These are phyloP conservation scores for Aspergillus alliaceus DNA, from an alignment of 2,329 filamentous ascomycete species.

Conservation along the genomic window DNA sequence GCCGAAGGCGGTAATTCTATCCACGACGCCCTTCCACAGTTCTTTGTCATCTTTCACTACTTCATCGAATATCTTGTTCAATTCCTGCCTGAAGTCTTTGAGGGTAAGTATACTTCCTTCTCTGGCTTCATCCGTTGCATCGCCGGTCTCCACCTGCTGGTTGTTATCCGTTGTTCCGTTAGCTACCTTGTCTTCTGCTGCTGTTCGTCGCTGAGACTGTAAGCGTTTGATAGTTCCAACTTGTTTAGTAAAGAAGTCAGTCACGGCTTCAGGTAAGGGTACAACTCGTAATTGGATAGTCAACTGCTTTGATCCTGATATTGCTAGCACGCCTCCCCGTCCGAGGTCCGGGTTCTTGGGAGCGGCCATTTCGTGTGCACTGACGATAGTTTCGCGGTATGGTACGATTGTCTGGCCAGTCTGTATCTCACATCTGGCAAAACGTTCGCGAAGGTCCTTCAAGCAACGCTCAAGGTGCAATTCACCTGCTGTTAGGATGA, in stretches of 20 bases:
- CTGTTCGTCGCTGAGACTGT: constrained; percentile 67
- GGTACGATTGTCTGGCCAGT: constrained; percentile 92
- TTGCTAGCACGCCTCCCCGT: constrained; percentile 72
- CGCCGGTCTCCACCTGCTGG: constrained; percentile 46
- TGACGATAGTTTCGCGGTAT: constrained; percentile 88
- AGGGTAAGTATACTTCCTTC: constrained; percentile 65
- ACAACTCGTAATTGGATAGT: constrained; percentile 73
- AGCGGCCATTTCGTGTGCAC: constrained; percentile 86
- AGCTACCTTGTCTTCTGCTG: constrained; percentile 41
- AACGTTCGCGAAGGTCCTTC: constrained; percentile 88
- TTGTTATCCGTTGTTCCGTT: constrained; percentile 41
- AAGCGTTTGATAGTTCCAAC: constrained; percentile 74
- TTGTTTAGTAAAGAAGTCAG: constrained; percentile 82
- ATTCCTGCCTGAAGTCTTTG: constrained; percentile 73
- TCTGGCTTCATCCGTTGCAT: constrained; percentile 54
- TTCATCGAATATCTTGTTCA: constrained; percentile 64
- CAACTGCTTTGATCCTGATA: constrained; percentile 83
- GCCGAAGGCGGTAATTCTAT: constrained; percentile 87
- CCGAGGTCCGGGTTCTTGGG: constrained; percentile 83
- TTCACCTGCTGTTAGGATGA: constrained; percentile 90
- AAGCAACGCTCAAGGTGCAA: constrained; percentile 90
- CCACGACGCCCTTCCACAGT: constrained; percentile 72
- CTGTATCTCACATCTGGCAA: constrained; percentile 92
- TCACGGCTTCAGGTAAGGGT: constrained; percentile 75
- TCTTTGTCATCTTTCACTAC: constrained; percentile 72